phyloP scores from a whole-genome alignment of 2,329 filamentous ascomycete species.

The Penicillium sp. region DNA sequence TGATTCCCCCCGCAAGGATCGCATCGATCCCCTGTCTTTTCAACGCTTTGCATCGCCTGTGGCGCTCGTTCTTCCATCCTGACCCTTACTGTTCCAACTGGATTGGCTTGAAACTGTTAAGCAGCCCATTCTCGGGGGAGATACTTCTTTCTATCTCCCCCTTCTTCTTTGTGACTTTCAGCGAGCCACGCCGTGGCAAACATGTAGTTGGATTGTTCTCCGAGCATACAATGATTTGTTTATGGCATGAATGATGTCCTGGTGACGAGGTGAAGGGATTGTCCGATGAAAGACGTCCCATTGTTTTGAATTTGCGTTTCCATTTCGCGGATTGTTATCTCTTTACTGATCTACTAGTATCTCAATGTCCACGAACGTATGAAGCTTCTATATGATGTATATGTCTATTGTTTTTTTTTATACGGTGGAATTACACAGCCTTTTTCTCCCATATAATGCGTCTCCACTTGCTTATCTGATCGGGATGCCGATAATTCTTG shows the following conservation, averaged over 20 bases:
- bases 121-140: constrained; percentile 18
- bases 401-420: constrained; percentile 26
- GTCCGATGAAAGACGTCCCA: not conserved
- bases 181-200: constrained; percentile 2
- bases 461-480: constrained; percentile 8
- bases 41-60: constrained; percentile 19
- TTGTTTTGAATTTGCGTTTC: constrained; percentile 13
- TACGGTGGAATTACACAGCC: not conserved
- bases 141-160: constrained; percentile 14
- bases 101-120: constrained; percentile 32
- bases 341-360: constrained; percentile 19
- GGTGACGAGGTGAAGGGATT: constrained; percentile 12
- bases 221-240: constrained; percentile 18
- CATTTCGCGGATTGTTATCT: constrained; percentile 18
- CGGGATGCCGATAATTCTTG: constrained; percentile 15
- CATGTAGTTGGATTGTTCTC: constrained; percentile 7
- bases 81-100: constrained; percentile 25
- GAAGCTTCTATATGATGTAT: constrained; percentile 38
- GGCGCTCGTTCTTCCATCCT: constrained; percentile 25
- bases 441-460: not conserved
- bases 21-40: constrained; percentile 9
- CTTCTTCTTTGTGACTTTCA: constrained; percentile 7
- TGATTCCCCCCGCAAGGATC: constrained; percentile 5
- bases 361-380: constrained; percentile 31
- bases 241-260: constrained; percentile 16